Base-by-base conservation (phyloP, 2,329 filamentous ascomycete species). In the Fusarium zealandicum region DNA sequence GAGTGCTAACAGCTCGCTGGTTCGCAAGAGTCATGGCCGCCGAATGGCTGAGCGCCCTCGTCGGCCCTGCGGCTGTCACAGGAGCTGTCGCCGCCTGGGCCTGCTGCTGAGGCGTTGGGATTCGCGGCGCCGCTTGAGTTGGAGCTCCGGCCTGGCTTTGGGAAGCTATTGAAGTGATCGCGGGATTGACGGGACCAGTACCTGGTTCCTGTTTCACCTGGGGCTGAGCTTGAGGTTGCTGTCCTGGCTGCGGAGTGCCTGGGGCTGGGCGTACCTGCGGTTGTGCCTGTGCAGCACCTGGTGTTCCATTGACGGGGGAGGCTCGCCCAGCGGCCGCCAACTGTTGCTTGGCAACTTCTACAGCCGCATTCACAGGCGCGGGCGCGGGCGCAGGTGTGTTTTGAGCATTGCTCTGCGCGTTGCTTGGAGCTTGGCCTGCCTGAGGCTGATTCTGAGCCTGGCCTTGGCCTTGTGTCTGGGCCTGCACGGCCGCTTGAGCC, bases 31-130 rank as follows among this genome's bases (percentile, higher is more conserved):
- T 77, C 59, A 82, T 75, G n/a, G 79, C 80, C 36, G 75, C 79
- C 13, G 79, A 78, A 64, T 82, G 80, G 22, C 75, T 80, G 25
- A 82, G 73, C 3, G 80, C 73, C 13, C 75, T 73, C 2, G 77
- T 74, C 9, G 70, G 71, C 7, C 73, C 71, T 38, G 73, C 67
- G 9, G 70, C 71, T 9, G 71, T 75, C 36, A 72, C 72, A 8
- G 76, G 72, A 3, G 73, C 74, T 6, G 74, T 73, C 2, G 72
- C 42, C 6, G 69, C 69, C 17, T n/a, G n/a, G n/a, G 72, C 69
- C 51, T 84, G 81, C 50, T 84, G 81, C 50, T 84, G 82, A 2
- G 81, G 78, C 9, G 81, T 82, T 51, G 78, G 78, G 6, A 80
- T 72, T 42, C 81, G 78, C 8, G 75, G 74, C 4, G 77, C 74